Conservation (phyloP, 495 filamentous ascomycete species). For the Podospora didyma region DNA sequence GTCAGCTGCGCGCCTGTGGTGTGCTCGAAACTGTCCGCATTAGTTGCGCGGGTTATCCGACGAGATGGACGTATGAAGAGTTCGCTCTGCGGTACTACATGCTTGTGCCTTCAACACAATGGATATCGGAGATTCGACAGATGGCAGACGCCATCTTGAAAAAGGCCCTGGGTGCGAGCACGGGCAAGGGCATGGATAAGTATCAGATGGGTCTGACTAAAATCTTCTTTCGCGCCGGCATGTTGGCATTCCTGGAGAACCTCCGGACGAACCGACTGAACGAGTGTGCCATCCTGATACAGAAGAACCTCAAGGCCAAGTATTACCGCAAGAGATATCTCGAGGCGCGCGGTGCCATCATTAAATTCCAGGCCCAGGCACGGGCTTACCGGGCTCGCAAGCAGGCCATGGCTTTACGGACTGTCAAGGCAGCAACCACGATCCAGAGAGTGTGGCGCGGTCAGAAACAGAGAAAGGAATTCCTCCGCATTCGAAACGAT, state of each 20-base stretch:
- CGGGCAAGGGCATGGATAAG: conserved; percentile 79
- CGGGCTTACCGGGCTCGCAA: conserved; percentile 74
- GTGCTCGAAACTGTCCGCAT: conserved; percentile 98
- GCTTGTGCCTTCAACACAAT: conserved; percentile 84
- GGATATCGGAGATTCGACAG: conserved; percentile 88
- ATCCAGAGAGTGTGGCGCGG: conserved; percentile 96
- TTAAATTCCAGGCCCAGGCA: conserved; percentile 69
- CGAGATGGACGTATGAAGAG: conserved; percentile 98
- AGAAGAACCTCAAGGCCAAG: conserved; percentile 95
- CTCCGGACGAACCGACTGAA: conserved; percentile 84
- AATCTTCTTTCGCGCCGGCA: conserved; percentile 98
- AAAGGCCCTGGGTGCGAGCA: conserved; percentile 77
- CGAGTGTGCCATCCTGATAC: conserved; percentile 95
- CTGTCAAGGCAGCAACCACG: conserved; percentile 80
- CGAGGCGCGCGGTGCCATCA: conserved; percentile 75
- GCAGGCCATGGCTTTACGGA: conserved; percentile 74
- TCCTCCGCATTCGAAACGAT: conserved; percentile 70
- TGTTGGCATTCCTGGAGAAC: conserved; percentile 97
- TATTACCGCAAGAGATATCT: conserved; percentile 93
- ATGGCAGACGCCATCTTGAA: conserved; percentile 91
- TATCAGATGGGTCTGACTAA: conserved; percentile 97
- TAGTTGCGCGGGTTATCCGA: conserved; percentile 95
- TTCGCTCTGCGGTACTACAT: conserved; percentile 98
- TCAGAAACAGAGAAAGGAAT: conserved; percentile 76
- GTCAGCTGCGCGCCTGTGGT: conserved; percentile 95